Evolutionary conservation across 345 rosid genomes (phyloP).

Genomic region (Arabis hirsuta): DNA sequence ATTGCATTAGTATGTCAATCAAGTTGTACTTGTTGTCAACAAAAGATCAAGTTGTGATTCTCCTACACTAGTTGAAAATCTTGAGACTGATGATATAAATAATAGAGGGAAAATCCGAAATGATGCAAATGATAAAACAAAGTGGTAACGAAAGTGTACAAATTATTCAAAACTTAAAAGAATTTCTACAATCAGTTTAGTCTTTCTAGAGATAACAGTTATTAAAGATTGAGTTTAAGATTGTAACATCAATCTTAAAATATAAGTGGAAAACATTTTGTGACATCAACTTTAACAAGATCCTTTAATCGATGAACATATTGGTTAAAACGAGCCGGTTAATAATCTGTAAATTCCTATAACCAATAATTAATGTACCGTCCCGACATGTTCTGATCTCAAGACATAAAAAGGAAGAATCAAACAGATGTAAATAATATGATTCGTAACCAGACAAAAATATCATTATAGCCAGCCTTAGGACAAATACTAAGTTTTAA

Average conservation of each 20-base stretch:
- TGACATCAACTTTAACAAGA: not conserved
- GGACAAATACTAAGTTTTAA: not conserved
- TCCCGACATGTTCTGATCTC: not conserved
- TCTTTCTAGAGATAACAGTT: not conserved
- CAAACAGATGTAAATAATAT: not conserved
- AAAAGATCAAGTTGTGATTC: conserved; percentile 17
- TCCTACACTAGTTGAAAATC: conserved; percentile 1
- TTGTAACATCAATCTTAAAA: no score
- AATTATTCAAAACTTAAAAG: not conserved
- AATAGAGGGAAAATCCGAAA: not conserved
- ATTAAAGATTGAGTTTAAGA: not conserved
- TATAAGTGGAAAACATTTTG: no score
- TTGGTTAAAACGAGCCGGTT: not conserved
- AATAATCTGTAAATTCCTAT: not conserved
- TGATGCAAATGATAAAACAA: not conserved
- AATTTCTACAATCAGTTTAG: not conserved
- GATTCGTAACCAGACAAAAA: conserved; percentile 10
- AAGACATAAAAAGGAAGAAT: conserved; percentile 5
- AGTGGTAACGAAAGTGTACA: not conserved
- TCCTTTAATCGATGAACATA: not conserved
- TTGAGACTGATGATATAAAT: not conserved
- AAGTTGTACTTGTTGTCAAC: conserved; percentile 28
- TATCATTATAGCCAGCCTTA: not conserved
- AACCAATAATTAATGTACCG: not conserved
- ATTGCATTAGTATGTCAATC: conserved; percentile 14